Evolutionary conservation across 768 basidiomycete species (phyloP).

Genomic region (Mrakia frigida): DNA sequence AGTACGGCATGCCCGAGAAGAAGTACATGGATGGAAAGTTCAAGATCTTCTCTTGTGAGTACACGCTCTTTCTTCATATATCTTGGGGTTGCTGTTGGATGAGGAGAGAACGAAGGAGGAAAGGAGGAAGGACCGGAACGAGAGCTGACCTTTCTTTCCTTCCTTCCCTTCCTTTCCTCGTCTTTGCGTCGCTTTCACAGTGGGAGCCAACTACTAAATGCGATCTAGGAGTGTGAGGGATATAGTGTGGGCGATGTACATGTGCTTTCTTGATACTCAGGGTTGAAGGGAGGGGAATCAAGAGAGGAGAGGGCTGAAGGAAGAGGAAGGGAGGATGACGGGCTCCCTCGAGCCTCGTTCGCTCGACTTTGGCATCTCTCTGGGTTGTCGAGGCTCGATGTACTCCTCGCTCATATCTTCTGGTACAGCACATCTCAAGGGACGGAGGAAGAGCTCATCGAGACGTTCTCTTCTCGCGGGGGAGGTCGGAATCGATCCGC

Average conservation of each 20-base stretch:
- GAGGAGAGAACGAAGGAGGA: background rate
- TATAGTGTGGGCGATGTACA: background rate
- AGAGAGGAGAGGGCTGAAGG: background rate
- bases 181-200: too few species aligned
- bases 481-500: too few species aligned
- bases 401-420: too few species aligned
- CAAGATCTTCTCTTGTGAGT: slow-evolving; percentile 13
- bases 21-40: slow-evolving; percentile 21
- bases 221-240: too few species aligned
- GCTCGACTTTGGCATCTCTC: background rate
- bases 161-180: too few species aligned
- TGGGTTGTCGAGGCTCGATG: too few species aligned
- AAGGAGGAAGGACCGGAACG: too few species aligned
- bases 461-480: too few species aligned
- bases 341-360: background rate
- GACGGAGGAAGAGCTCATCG: too few species aligned
- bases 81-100: background rate
- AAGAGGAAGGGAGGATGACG: background rate
- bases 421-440: too few species aligned
- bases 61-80: background rate
- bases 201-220: too few species aligned
- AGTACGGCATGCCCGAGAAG: slow-evolving; percentile 9
- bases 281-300: background rate
- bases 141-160: background rate
- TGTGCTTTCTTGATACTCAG: background rate